A percentile compares a stretch with the other conserved stretches of the same genome.
Conservation (phyloP, 116 monocot genomes). For the Iris pallida region DNA sequence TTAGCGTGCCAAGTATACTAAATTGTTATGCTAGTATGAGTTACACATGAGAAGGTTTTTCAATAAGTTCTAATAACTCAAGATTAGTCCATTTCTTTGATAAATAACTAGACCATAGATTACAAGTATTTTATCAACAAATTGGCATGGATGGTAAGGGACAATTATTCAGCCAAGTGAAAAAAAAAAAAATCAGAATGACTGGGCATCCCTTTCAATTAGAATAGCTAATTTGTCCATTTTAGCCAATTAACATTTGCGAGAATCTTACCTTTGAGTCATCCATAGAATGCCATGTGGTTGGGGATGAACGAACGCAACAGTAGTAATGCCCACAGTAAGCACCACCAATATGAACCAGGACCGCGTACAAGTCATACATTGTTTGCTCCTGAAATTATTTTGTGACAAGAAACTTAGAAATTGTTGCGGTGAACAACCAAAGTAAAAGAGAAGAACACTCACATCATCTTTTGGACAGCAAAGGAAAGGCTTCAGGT, state of each 20-base stretch:
- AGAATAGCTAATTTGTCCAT: too few relatives aligned
- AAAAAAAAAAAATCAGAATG: too few relatives aligned
- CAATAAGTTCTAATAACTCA: too few relatives aligned
- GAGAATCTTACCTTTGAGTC: constrained; percentile 39
- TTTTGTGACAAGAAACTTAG: not conserved
- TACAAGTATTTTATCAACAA: not conserved
- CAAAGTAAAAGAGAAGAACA: not conserved
- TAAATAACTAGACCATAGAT: too few relatives aligned
- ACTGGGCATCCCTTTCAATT: too few relatives aligned
- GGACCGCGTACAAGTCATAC: constrained; percentile 74
- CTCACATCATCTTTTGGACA: constrained; percentile 22
- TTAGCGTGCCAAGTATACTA: too few relatives aligned
- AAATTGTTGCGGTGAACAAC: constrained; percentile 2
- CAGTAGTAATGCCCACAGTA: constrained; percentile 67
- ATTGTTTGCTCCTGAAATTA: constrained; percentile 39
- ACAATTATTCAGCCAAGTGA: not conserved
- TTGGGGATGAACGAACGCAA: constrained; percentile 56
- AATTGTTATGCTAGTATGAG: too few relatives aligned
- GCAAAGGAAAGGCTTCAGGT: constrained; percentile 55
- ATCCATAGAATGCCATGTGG: constrained; percentile 61
- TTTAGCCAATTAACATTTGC: not conserved
- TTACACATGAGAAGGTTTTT: too few relatives aligned
- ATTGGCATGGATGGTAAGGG: not conserved
- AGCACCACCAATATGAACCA: constrained; percentile 59
- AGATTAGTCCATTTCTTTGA: too few relatives aligned